A percentile compares a stretch with the other conserved stretches of the same genome.
phyloP scores from a whole-genome alignment of 345 rosid species.

The Brassica juncea region DNA sequence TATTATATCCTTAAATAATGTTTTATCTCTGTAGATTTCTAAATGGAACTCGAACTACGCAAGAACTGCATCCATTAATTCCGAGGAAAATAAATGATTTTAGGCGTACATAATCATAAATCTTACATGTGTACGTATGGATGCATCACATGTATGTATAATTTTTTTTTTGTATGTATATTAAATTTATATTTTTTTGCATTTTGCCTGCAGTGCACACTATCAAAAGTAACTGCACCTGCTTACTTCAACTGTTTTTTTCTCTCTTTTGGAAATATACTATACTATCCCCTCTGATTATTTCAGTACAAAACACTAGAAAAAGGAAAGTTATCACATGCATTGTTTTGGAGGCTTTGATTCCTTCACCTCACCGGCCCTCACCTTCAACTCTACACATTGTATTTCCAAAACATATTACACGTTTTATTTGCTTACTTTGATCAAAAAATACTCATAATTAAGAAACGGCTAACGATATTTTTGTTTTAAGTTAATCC shows the following conservation, averaged over 20 bases:
- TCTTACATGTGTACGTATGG: neutral
- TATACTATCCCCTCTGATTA: neutral
- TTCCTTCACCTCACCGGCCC: neutral
- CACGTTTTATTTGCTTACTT: neutral
- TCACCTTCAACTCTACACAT: neutral
- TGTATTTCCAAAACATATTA: neutral
- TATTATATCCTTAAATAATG: too few species aligned
- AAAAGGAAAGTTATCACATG: constrained; percentile 25
- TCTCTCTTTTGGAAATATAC: neutral
- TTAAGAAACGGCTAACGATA: neutral
- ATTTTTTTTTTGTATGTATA: neutral
- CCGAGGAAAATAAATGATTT: too few species aligned
- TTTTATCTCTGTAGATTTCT: too few species aligned
- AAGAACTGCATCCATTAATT: too few species aligned
- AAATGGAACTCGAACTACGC: too few species aligned
- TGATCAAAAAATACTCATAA: neutral
- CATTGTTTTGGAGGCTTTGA: constrained; percentile 2
- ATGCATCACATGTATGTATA: neutral
- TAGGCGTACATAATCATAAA: neutral
- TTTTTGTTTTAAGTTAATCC: neutral
- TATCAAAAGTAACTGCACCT: constrained; percentile 21
- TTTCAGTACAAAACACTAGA: neutral
- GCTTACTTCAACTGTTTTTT: constrained; percentile 31
- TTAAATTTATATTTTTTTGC: neutral
- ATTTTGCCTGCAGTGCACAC: constrained; percentile 32